These are phyloP conservation scores for Tolypocladium sp. DNA, from an alignment of 2,329 filamentous ascomycete genomes.

Conservation along the genomic window DNA sequence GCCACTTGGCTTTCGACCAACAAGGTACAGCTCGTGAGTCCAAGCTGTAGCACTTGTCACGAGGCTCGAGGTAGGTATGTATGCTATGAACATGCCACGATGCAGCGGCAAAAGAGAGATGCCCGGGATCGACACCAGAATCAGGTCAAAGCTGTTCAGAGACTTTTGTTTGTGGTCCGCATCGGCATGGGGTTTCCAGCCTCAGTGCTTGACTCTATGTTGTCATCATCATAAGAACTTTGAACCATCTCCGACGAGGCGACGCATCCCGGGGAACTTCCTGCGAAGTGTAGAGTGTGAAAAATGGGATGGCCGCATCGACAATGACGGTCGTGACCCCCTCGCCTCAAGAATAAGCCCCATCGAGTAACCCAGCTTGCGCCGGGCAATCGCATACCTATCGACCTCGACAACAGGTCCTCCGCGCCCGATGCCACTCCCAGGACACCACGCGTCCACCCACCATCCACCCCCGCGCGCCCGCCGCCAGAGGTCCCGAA, in stretches of 20 bases:
- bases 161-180: slow-evolving; percentile 20
- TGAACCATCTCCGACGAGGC: slow-evolving; percentile 21
- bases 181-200: slow-evolving; percentile 22
- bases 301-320: slow-evolving; percentile 14
- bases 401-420: slow-evolving; percentile 83
- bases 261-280: slow-evolving; percentile 26
- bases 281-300: slow-evolving; percentile 30
- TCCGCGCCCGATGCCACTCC: slow-evolving; percentile 37
- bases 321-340: slow-evolving; percentile 37
- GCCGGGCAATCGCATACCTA: slow-evolving; percentile 95
- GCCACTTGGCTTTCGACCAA: background rate
- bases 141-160: slow-evolving; percentile 13
- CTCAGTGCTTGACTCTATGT: slow-evolving; percentile 99
- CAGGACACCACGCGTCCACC: slow-evolving; percentile 40
- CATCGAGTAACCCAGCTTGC: slow-evolving; percentile 86
- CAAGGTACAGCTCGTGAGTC: background rate
- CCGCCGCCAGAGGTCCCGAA: slow-evolving; percentile 4
- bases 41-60: background rate
- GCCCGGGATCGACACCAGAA: background rate
- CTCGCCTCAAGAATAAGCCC: slow-evolving; percentile 99
- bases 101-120: background rate
- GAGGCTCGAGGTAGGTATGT: background rate
- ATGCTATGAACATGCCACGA: background rate
- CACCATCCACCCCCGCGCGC: slow-evolving; percentile 24
- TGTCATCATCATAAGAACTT: slow-evolving; percentile 85